These are phyloP conservation scores for Sphagnum fallax DNA, from an alignment of 228 moss, liverwort and hornwort genomes.

Conservation along the genomic window DNA sequence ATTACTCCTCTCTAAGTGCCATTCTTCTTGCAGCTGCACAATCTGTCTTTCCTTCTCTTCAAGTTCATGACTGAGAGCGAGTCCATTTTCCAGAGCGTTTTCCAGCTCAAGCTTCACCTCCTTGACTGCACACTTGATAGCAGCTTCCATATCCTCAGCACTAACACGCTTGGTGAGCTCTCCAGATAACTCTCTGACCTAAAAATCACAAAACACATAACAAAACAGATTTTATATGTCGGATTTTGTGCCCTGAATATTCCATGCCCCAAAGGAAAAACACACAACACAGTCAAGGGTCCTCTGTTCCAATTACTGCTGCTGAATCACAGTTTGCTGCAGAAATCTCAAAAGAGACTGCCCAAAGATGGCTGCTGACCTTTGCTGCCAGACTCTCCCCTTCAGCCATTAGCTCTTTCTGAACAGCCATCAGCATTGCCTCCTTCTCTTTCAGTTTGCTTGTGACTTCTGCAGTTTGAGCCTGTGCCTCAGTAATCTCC, in stretches of 20 bases:
- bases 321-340: no score
- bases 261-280: no score
- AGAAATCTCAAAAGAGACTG: no score
- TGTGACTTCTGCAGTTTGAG: conserved; percentile 65
- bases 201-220: neutral
- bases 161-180: conserved; percentile 65
- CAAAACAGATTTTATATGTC: no score
- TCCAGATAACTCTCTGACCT: conserved; percentile 80
- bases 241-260: no score
- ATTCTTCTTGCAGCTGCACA: conserved; percentile 46
- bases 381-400: conserved; percentile 53
- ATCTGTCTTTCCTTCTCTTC: conserved; percentile 64
- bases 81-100: conserved; percentile 53
- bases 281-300: no score
- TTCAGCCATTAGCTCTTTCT: conserved; percentile 68
- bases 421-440: conserved; percentile 55
- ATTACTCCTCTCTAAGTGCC: conserved; percentile 49
- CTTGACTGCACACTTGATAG: conserved; percentile 57
- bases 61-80: conserved; percentile 56
- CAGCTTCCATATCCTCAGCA: conserved; percentile 76
- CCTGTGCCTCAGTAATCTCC: conserved; percentile 59
- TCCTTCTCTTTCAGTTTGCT: conserved; percentile 72
- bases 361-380: conserved; percentile 20
- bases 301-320: no score
- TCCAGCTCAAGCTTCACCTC: conserved; percentile 61